Evolutionary conservation across 371 early-diverging fungal species (phyloP).

Genomic region (Apophysomyces sp.): DNA sequence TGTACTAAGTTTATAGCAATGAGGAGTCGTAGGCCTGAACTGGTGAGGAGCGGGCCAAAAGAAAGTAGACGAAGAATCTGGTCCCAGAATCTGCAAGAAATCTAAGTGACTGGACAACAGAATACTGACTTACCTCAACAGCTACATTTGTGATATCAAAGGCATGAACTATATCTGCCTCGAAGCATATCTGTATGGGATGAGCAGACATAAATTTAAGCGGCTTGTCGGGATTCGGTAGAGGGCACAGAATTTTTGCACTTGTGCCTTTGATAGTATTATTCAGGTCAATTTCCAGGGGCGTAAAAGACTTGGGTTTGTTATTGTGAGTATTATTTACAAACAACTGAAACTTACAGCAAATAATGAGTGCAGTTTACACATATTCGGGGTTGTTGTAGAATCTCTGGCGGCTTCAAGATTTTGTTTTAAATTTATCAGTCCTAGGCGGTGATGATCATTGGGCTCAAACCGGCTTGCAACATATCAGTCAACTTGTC

Average conservation of each 20-base stretch:
- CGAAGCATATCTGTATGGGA: slow-evolving; percentile 34
- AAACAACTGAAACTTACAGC: slow-evolving; percentile 17
- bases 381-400: slow-evolving; percentile 21
- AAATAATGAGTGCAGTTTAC: slow-evolving; percentile 32
- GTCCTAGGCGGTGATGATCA: neutral
- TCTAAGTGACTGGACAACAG: neutral
- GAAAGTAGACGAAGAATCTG: slow-evolving; percentile 30
- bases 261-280: slow-evolving; percentile 34
- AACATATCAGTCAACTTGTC: neutral
- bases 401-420: slow-evolving; percentile 27
- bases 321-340: neutral
- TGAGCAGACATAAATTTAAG: slow-evolving; percentile 26
- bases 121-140: slow-evolving; percentile 34
- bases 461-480: slow-evolving; percentile 19
- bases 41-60: slow-evolving; percentile 43
- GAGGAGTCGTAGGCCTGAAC: slow-evolving; percentile 37
- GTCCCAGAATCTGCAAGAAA: slow-evolving; percentile 26
- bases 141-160: slow-evolving; percentile 34
- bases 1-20: slow-evolving; percentile 34
- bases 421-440: slow-evolving; percentile 19
- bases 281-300: slow-evolving; percentile 30
- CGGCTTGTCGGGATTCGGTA: slow-evolving; percentile 43
- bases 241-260: slow-evolving; percentile 35
- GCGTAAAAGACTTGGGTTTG: slow-evolving; percentile 30
- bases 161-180: slow-evolving; percentile 38